Evolutionary conservation across 257 asterid genomes (phyloP).

Genomic region (Eustoma russellianum): DNA sequence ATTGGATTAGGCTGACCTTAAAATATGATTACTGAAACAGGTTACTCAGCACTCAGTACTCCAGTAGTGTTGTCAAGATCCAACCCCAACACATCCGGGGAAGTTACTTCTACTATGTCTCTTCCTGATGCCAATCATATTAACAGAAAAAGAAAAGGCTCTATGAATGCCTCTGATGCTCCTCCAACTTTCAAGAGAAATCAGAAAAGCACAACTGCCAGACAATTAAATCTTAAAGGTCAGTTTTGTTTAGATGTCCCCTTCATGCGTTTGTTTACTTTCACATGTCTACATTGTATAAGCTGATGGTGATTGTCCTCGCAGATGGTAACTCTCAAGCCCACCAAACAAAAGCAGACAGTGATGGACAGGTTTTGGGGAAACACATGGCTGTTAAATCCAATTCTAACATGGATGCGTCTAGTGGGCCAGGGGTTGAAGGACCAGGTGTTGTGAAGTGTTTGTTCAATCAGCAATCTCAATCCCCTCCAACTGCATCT

Average conservation of each 20-base stretch:
- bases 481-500: conserved; percentile 46
- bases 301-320: conserved; percentile 1
- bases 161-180: conserved; percentile 27
- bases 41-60: conserved; percentile 32
- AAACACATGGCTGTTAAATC: conserved; percentile 22
- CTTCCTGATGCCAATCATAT: conserved; percentile 30
- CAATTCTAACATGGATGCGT: conserved; percentile 14
- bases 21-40: conserved; percentile 24
- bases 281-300: conserved; percentile 6
- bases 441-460: conserved; percentile 58
- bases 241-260: conserved; percentile 2
- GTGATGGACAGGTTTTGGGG: conserved; percentile 17
- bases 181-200: conserved; percentile 38
- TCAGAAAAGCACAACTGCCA: conserved; percentile 28
- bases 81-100: conserved; percentile 15
- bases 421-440: conserved; percentile 28
- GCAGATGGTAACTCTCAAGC: conserved; percentile 25
- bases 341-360: conserved; percentile 26
- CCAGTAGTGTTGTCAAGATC: conserved; percentile 40
- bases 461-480: conserved; percentile 57
- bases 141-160: conserved; percentile 44
- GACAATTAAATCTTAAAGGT: conserved; percentile 41
- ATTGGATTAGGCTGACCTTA: background rate
- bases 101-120: conserved; percentile 26
- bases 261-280: too few relatives aligned